phyloP scores from a whole-genome alignment of 2,329 filamentous ascomycete species.

The Aspergillus tamarii region DNA sequence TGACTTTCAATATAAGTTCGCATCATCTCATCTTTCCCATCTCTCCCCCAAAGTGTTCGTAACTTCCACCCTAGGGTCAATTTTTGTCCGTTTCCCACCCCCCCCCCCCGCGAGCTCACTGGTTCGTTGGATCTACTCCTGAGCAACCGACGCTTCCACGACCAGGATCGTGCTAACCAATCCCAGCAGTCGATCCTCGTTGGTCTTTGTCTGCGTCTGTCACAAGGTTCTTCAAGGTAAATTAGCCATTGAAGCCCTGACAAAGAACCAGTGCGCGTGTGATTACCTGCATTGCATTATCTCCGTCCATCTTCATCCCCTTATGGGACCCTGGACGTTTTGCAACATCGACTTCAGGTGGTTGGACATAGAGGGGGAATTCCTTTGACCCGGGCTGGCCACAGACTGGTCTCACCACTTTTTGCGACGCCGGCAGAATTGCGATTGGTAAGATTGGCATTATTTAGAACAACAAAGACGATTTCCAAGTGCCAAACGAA shows the following conservation, averaged over 20 bases:
- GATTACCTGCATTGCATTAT: slow-evolving; percentile 7
- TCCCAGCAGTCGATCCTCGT: not conserved
- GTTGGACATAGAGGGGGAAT: not conserved
- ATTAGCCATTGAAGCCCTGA: not conserved
- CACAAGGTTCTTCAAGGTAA: slow-evolving; percentile 1
- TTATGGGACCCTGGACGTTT: not conserved
- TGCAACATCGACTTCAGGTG: not conserved
- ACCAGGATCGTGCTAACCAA: not conserved
- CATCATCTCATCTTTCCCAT: not conserved
- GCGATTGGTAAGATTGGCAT: not conserved
- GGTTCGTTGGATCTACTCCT: not conserved
- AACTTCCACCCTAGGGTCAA: not conserved
- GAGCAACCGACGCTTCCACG: not conserved
- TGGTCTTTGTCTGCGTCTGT: not conserved
- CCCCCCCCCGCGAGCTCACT: not conserved
- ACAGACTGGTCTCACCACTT: not conserved
- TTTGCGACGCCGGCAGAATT: not conserved
- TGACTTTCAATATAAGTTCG: not conserved
- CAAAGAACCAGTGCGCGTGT: slow-evolving; percentile 1
- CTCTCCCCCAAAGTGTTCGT: not conserved
- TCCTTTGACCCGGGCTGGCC: not conserved
- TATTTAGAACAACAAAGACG: not conserved
- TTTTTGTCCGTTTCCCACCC: not conserved
- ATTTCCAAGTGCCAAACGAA: not conserved
- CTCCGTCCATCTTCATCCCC: not conserved